These are phyloP conservation scores for Coniosporium apollinis DNA, from an alignment of 495 filamentous ascomycete species.

Conservation along the genomic window DNA sequence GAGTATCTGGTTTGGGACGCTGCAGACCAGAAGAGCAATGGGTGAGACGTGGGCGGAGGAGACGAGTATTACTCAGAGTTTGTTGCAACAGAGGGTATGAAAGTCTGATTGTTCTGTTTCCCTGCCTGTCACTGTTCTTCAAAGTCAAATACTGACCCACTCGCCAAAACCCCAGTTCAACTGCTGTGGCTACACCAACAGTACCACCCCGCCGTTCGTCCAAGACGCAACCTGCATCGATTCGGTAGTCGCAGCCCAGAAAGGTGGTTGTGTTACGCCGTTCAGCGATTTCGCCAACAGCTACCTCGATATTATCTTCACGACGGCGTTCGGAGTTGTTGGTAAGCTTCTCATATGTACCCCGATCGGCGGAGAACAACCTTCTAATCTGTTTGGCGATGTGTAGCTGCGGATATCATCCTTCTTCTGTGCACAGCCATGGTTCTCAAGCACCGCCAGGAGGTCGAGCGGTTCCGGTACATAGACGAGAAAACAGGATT, in stretches of 20 bases:
- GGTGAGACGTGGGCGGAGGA: conserved; percentile 37
- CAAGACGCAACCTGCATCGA: conserved; percentile 43
- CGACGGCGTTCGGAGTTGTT: conserved; percentile 57
- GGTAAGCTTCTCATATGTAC: too few relatives aligned
- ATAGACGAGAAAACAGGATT: conserved; percentile 71
- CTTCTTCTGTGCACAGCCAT: conserved; percentile 50
- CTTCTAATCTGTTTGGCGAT: too few relatives aligned
- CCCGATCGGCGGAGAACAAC: too few relatives aligned
- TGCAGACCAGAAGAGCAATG: conserved; percentile 43
- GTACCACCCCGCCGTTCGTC: conserved; percentile 44
- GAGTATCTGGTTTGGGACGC: conserved; percentile 51
- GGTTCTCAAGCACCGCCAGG: conserved; percentile 54
- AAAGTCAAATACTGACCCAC: too few relatives aligned
- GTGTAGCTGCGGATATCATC: conserved; percentile 38
- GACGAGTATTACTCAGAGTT: conserved; percentile 31
- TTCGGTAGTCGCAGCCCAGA: conserved; percentile 44
- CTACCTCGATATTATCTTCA: conserved; percentile 57
- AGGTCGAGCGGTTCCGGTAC: conserved; percentile 48
- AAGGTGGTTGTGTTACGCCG: conserved; percentile 44
- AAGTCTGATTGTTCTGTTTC: conserved; percentile 33
- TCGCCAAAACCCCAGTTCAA: conserved; percentile 39
- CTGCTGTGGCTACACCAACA: conserved; percentile 61
- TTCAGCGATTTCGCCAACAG: conserved; percentile 47
- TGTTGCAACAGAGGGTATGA: conserved; percentile 51
- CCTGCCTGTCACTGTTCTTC: not conserved